These are phyloP conservation scores for Daphne laureola DNA, from an alignment of 441 rosid species.

Conservation along the genomic window DNA sequence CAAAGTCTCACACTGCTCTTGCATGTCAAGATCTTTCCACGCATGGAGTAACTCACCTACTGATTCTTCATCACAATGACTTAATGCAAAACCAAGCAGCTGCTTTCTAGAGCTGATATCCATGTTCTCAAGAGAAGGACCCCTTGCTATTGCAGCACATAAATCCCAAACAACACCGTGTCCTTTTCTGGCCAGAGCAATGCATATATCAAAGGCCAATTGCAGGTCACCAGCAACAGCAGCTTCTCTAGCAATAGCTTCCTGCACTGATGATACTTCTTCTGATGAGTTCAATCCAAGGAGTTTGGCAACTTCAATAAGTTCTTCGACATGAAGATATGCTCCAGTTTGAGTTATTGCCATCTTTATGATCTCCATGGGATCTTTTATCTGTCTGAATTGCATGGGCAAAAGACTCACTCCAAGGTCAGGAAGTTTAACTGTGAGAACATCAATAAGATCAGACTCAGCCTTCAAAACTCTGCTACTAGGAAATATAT, in stretches of 20 bases:
- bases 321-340: constrained; percentile 84
- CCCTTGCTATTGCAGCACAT: constrained; percentile 98
- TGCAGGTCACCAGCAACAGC: constrained; percentile 97
- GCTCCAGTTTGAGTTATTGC: constrained; percentile 90
- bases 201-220: constrained; percentile 93
- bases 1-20: constrained; percentile 72
- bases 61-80: constrained; percentile 94
- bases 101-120: constrained; percentile 76
- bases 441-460: constrained; percentile 77
- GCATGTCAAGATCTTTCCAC: constrained; percentile 97
- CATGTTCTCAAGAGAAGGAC: constrained; percentile 92
- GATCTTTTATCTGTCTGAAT: constrained; percentile 92
- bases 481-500: constrained; percentile 76
- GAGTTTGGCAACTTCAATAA: constrained; percentile 91
- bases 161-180: constrained; percentile 97
- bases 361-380: constrained; percentile 96
- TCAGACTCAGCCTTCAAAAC: constrained; percentile 80
- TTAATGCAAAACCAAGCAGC: constrained; percentile 82
- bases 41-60: constrained; percentile 89
- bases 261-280: constrained; percentile 80
- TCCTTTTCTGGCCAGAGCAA: constrained; percentile 78
- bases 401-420: constrained; percentile 88
- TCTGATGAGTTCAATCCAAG: constrained; percentile 80
- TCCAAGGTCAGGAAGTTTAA: constrained; percentile 92
- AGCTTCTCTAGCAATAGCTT: constrained; percentile 98